Percentiles rank a stretch among this genome's conserved stretches.
Conservation (phyloP, 73 alveolate genomes). For the Tetrahymena malaccensis region DNA sequence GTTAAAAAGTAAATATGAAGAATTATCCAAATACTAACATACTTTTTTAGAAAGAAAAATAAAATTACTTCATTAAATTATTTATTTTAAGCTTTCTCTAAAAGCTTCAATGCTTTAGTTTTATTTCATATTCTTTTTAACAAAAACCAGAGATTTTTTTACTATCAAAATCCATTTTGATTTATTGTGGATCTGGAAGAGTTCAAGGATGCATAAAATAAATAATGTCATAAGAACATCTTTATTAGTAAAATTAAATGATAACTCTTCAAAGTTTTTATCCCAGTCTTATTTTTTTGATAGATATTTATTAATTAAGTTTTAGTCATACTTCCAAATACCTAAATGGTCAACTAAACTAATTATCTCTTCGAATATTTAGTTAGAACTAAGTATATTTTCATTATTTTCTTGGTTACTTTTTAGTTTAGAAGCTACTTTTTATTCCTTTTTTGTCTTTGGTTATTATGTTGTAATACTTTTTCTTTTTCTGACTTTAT, state of each 20-base stretch:
- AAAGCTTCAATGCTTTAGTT: not conserved
- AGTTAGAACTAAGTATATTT: not conserved
- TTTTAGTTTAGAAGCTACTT: not conserved
- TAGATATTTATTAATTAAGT: not conserved
- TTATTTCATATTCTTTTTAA: not conserved
- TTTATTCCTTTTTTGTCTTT: not conserved
- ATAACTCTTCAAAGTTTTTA: not conserved
- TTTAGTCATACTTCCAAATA: not conserved
- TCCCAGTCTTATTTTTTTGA: not conserved
- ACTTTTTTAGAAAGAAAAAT: too few species aligned
- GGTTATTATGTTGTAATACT: not conserved
- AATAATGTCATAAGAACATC: not conserved
- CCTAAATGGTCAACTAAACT: not conserved
- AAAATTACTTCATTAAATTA: not conserved
- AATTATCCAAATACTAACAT: too few species aligned
- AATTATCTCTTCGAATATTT: not conserved
- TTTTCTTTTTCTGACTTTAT: not conserved
- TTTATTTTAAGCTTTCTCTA: not conserved
- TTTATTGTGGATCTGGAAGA: not conserved
- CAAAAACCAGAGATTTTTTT: not conserved
- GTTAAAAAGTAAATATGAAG: too few species aligned
- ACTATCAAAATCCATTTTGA: not conserved
- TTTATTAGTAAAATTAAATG: not conserved
- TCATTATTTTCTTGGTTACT: not conserved
- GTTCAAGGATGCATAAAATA: not conserved